Conservation (phyloP, 805 yeast genomes). For the Starmerella etchellsii region DNA sequence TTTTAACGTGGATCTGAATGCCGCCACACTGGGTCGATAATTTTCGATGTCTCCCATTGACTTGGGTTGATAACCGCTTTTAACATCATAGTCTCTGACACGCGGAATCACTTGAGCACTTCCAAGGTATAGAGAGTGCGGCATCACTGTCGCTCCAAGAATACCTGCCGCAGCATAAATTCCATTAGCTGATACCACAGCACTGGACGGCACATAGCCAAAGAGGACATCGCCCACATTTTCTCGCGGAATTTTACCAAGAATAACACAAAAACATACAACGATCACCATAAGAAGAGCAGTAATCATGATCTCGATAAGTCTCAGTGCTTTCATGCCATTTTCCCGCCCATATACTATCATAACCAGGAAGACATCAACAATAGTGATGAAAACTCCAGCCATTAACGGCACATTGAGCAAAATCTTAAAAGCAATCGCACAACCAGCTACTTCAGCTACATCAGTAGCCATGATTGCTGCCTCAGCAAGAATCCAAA, state of each 20-base stretch:
- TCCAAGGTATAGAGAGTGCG: constrained; percentile 79
- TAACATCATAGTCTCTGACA: constrained; percentile 61
- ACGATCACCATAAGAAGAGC: constrained; percentile 69
- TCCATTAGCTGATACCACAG: constrained; percentile 48
- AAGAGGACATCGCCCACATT: constrained; percentile 47
- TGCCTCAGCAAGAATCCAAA: constrained; percentile 71
- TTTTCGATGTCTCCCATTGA: constrained; percentile 21
- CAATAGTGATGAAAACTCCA: constrained; percentile 74
- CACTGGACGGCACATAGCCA: constrained; percentile 50
- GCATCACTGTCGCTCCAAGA: constrained; percentile 92
- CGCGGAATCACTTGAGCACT: constrained; percentile 82
- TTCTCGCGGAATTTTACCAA: constrained; percentile 48
- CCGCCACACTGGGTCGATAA: constrained; percentile 60
- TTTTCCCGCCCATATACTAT: constrained; percentile 83
- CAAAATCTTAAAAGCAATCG: constrained; percentile 77
- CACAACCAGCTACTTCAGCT: constrained; percentile 97
- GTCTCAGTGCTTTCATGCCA: constrained; percentile 59
- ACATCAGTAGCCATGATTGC: constrained; percentile 93
- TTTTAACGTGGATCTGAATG: constrained; percentile 58
- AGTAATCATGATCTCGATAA: constrained; percentile 74
- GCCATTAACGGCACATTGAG: constrained; percentile 64
- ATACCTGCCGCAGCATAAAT: constrained; percentile 71
- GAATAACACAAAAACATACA: constrained; percentile 67
- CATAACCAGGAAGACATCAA: constrained; percentile 74
- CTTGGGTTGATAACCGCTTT: constrained; percentile 36